These are phyloP conservation scores for Fusarium oxysporum DNA, from an alignment of 2,329 filamentous ascomycete species.

Conservation along the genomic window DNA sequence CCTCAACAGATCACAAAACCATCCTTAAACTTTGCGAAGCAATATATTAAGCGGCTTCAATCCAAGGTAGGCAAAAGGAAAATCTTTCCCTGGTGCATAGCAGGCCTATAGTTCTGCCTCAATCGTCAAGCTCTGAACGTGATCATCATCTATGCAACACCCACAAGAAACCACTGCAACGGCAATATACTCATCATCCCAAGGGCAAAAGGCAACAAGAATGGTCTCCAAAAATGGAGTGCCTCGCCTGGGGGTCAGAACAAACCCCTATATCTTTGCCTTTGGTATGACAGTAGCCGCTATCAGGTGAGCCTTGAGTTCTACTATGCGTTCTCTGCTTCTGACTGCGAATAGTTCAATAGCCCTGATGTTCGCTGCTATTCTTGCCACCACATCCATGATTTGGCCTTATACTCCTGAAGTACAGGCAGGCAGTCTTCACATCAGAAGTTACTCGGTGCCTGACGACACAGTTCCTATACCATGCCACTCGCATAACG, in stretches of 20 bases:
- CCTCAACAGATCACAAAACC: background rate
- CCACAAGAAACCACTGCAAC: background rate
- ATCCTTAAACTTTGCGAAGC: background rate
- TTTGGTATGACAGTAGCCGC: conserved; percentile 27
- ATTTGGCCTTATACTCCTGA: conserved; percentile 10
- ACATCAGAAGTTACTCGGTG: background rate
- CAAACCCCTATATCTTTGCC: conserved; percentile 26
- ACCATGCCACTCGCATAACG: conserved; percentile 75
- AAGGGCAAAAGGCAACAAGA: background rate
- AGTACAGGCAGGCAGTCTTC: background rate
- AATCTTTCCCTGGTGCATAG: background rate
- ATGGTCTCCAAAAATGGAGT: conserved; percentile 3
- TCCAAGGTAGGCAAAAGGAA: background rate
- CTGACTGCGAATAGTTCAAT: conserved; percentile 19
- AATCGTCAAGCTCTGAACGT: background rate
- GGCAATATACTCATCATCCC: background rate
- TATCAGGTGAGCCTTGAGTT: conserved; percentile 3
- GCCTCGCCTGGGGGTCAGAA: background rate
- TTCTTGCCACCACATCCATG: conserved; percentile 19
- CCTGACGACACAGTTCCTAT: conserved; percentile 55
- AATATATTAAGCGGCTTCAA: background rate
- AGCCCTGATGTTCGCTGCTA: conserved; percentile 16
- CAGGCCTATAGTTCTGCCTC: background rate
- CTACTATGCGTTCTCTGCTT: rapidly evolving
- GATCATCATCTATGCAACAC: background rate